These are phyloP conservation scores for Lecanicillium sp. DNA, from an alignment of 2,329 filamentous ascomycete species.

Conservation along the genomic window DNA sequence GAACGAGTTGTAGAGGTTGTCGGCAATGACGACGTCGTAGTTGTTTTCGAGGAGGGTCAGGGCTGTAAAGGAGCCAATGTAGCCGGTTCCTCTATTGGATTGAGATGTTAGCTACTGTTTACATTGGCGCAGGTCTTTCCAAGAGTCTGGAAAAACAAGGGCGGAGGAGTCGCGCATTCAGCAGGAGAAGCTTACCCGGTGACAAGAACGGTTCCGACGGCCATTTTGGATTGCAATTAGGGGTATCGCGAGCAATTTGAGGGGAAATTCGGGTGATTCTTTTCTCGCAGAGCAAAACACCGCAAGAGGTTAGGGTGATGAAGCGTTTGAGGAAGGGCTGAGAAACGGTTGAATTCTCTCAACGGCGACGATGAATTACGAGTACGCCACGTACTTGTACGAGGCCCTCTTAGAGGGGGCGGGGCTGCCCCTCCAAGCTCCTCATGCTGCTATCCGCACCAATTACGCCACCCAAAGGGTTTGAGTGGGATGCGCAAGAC, in stretches of 20 bases:
- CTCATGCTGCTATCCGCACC: too few species aligned
- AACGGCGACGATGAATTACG: too few species aligned
- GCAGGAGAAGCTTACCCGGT: constrained; percentile 61
- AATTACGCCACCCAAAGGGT: too few species aligned
- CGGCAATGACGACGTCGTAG: constrained; percentile 94
- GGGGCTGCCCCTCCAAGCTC: too few species aligned
- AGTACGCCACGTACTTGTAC: too few species aligned
- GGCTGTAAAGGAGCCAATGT: constrained; percentile 96
- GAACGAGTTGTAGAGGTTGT: constrained; percentile 96
- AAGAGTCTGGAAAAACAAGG: neutral
- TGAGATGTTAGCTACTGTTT: constrained; percentile 6
- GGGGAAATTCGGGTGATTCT: too few species aligned
- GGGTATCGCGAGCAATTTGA: constrained; percentile 7
- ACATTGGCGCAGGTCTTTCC: neutral
- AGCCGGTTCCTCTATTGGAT: constrained; percentile 77
- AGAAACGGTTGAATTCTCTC: too few species aligned
- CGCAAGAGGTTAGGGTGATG: constrained; percentile 6
- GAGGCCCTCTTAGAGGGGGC: too few species aligned
- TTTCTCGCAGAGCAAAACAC: constrained; percentile 14
- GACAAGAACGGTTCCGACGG: constrained; percentile 80
- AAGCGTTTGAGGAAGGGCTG: too few species aligned
- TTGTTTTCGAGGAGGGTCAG: constrained; percentile 86
- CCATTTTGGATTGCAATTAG: constrained; percentile 43
- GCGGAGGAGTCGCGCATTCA: constrained; percentile 1
- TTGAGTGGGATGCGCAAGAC: too few species aligned